These are phyloP conservation scores for Diaporthe citriasiana DNA, from an alignment of 2,329 filamentous ascomycete genomes.

Conservation along the genomic window DNA sequence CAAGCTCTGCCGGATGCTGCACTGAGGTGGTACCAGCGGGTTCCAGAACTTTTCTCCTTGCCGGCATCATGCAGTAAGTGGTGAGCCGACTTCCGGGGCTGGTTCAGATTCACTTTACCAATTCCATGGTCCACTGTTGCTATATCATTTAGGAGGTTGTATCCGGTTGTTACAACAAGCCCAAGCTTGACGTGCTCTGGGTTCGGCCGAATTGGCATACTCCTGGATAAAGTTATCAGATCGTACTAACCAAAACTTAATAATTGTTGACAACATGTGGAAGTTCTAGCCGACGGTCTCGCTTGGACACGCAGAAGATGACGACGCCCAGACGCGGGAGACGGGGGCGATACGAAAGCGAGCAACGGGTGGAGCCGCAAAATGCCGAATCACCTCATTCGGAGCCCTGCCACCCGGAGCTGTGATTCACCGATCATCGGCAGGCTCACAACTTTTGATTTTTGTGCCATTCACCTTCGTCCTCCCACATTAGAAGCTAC, in stretches of 20 bases:
- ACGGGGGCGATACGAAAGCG: neutral
- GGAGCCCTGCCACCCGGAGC: neutral
- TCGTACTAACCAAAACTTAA: neutral
- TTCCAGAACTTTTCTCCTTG: neutral
- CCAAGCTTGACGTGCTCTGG: neutral
- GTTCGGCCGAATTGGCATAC: neutral
- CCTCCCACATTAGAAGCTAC: neutral
- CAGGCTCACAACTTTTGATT: neutral
- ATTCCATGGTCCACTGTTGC: too few species aligned
- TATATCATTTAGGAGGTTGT: too few species aligned
- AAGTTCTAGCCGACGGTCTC: neutral
- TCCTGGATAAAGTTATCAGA: slow-evolving; percentile 13
- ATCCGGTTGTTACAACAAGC: neutral
- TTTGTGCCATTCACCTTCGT: neutral
- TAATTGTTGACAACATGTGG: neutral
- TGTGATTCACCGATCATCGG: slow-evolving; percentile 1
- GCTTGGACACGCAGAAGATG: neutral
- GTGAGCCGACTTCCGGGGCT: neutral
- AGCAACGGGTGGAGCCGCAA: neutral
- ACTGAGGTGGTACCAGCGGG: neutral
- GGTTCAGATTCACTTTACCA: neutral
- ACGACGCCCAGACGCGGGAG: slow-evolving; percentile 18
- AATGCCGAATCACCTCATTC: slow-evolving; percentile 15
- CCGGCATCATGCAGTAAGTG: neutral
- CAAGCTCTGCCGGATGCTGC: too few species aligned